These are phyloP conservation scores for Ustilago esculenta DNA, from an alignment of 1,284 basidiomycete genomes.

Conservation along the genomic window DNA sequence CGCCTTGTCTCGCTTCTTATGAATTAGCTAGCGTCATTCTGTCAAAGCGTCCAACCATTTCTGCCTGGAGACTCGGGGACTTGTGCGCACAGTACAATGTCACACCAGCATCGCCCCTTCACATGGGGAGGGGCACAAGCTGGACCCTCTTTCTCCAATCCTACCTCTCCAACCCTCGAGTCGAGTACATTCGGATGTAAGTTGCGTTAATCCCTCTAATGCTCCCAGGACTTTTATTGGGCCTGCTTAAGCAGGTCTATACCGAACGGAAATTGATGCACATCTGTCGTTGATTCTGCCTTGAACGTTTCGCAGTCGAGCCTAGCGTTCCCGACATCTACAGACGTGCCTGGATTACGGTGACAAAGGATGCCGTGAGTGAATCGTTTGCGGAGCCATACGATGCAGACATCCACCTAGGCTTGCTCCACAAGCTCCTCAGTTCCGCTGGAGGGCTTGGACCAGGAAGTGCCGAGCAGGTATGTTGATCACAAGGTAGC, in stretches of 20 bases:
- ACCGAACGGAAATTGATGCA: too few species aligned
- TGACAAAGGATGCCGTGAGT: neutral
- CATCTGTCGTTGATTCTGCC: too few species aligned
- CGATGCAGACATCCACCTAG: conserved; percentile 27
- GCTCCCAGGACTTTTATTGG: too few species aligned
- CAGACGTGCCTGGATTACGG: conserved; percentile 13
- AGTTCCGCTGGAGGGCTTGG: conserved; percentile 26
- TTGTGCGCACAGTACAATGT: conserved; percentile 9
- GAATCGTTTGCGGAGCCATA: conserved; percentile 7
- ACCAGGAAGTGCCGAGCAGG: conserved; percentile 17
- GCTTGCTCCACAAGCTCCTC: conserved; percentile 30
- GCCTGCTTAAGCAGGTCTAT: too few species aligned
- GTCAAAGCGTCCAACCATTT: too few species aligned
- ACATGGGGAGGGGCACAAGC: conserved; percentile 39
- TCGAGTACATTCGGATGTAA: conserved; percentile 25
- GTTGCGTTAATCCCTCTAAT: too few species aligned
- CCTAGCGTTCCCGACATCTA: conserved; percentile 31
- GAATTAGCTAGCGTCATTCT: too few species aligned
- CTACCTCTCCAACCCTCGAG: conserved; percentile 21
- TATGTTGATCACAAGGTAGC: conserved; percentile 4
- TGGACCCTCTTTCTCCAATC: conserved; percentile 24
- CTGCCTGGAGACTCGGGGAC: too few species aligned
- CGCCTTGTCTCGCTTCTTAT: too few species aligned
- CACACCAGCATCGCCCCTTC: conserved; percentile 29
- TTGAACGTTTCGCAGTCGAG: conserved; percentile 31